A percentile compares a stretch with the other conserved stretches of the same genome.
Evolutionary conservation across 2,329 filamentous ascomycete species (phyloP).

Genomic region (Neobulgaria alba): DNA sequence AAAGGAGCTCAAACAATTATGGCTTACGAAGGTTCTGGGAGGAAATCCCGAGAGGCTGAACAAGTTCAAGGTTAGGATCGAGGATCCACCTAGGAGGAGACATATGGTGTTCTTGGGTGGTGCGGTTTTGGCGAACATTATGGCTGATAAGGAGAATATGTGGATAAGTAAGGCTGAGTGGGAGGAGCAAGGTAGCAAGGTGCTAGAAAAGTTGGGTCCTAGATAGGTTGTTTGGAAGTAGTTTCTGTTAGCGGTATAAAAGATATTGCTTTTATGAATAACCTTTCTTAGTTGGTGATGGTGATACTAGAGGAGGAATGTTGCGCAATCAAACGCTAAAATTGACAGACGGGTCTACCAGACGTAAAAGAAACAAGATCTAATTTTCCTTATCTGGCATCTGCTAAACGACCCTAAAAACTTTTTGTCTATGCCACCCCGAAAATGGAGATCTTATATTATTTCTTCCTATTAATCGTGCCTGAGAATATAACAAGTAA

Average conservation of each 20-base stretch:
- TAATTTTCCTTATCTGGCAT: no score
- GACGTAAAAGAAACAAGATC: no score
- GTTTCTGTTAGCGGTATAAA: not conserved
- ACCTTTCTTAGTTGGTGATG: no score
- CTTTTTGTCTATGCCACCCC: no score
- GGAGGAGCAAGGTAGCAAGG: slow-evolving; percentile 80
- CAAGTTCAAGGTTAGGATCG: slow-evolving; percentile 99
- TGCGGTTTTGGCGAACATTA: slow-evolving; percentile 94
- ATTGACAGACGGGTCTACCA: no score
- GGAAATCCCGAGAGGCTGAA: slow-evolving; percentile 88
- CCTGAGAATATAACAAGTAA: no score
- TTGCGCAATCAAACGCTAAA: no score
- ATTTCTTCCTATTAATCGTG: no score
- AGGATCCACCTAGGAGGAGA: slow-evolving; percentile 87
- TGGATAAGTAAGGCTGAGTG: slow-evolving; percentile 79
- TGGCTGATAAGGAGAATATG: slow-evolving; percentile 98
- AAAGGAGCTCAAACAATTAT: slow-evolving; percentile 98
- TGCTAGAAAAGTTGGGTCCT: slow-evolving; percentile 86
- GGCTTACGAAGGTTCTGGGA: slow-evolving; percentile 83
- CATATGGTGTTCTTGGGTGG: slow-evolving; percentile 99
- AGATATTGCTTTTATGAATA: no score
- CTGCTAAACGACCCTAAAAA: no score
- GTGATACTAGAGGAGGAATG: no score
- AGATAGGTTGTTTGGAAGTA: slow-evolving; percentile 41
- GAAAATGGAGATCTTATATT: no score